phyloP scores from a whole-genome alignment of 2,329 filamentous ascomycete species.

The Rutstroemia sp. region DNA sequence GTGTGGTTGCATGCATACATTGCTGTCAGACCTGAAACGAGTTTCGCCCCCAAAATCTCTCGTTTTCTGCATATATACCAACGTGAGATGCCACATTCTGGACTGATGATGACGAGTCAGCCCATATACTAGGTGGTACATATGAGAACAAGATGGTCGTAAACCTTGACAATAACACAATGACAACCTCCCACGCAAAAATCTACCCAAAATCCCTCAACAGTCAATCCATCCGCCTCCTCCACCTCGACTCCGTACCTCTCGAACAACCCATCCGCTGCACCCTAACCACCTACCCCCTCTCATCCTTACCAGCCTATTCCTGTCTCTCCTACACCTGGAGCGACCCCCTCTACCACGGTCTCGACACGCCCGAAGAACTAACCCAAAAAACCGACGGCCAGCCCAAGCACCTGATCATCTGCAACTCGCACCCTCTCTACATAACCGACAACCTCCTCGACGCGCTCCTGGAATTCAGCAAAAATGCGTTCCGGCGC shows the following conservation, averaged over 20 bases:
- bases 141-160: too few relatives aligned
- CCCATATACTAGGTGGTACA: too few relatives aligned
- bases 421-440: neutral
- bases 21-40: neutral
- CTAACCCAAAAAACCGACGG: neutral
- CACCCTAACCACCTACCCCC: neutral
- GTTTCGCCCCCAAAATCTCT: neutral
- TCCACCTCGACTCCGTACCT: neutral
- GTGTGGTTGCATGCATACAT: neutral
- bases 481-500: neutral
- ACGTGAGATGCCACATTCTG: neutral
- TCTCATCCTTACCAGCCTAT: neutral
- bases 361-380: neutral
- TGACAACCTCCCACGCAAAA: too few relatives aligned
- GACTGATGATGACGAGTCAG: neutral
- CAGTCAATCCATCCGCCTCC: neutral
- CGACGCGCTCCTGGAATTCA: neutral
- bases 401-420: neutral
- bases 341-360: conserved; percentile 7
- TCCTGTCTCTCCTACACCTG: conserved; percentile 11
- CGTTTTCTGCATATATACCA: neutral
- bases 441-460: neutral
- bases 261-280: neutral
- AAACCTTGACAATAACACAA: too few relatives aligned
- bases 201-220: neutral